Base-by-base conservation (phyloP, 495 filamentous ascomycete species). In the Niebla homalea region DNA sequence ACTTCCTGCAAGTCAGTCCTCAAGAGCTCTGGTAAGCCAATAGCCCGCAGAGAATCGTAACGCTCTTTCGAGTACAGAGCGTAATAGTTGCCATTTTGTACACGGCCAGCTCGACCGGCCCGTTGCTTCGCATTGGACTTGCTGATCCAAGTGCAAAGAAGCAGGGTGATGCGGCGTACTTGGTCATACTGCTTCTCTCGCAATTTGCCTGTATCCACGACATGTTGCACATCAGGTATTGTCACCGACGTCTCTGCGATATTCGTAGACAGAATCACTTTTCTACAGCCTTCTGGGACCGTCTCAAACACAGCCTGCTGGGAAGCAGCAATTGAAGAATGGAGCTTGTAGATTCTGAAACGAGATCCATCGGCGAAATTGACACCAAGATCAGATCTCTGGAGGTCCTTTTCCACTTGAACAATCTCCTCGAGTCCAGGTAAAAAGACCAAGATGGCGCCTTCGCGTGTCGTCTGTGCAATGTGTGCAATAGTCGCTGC, bases 201-300 rank as follows among this genome's bases (percentile, higher is more conserved):
- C 32, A 70, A 57, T 53, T 76, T 78, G 19, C 77, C 77, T 15
- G 67, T 62, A 52, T 81, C 77, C 25, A 81, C 62, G 16, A 81
- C 76, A 52, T 69, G 73, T 48, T 68, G 66, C 23, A 81, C 74
- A 50, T 80, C 78, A 10, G 77, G 71, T 36, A 81, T 72, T 2
- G 77, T 81, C 25, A 81, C 57, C 4, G 77, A 79, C 0, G 77
- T 79, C 55, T 81, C 77, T 2, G 77, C 76, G 46, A 81, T 73
- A 54, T 81, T 78, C 0, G 77, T 81, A 11, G 77, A 64, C 11
- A 81, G 61, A 37, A 81, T 72, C 23, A 81, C 67, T 52, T 78
- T 72, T 36, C 78, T 66, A 38, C 73, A 74, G 18, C 73, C 76
- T 41, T 55, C 25, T 15, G 72, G 71, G 8, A 70, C 59, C 5